These are phyloP conservation scores for Russula brevipes DNA, from an alignment of 768 basidiomycete genomes.

Conservation along the genomic window DNA sequence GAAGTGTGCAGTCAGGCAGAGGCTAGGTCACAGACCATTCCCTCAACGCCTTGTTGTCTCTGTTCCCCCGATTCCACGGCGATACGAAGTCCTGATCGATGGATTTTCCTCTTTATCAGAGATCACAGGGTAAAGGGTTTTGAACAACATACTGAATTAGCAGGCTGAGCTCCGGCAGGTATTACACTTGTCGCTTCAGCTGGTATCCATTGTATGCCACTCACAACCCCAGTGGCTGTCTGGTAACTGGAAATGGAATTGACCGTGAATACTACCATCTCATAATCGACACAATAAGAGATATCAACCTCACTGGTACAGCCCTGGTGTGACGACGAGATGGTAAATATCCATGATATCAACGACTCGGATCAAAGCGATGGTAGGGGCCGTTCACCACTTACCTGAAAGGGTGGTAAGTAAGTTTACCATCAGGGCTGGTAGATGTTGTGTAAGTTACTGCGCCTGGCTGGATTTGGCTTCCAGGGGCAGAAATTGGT, in stretches of 20 bases:
- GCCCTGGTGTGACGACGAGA: slow-evolving; percentile 42
- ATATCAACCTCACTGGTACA: slow-evolving; percentile 61
- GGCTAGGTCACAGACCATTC: slow-evolving; percentile 21
- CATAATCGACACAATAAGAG: slow-evolving; percentile 1
- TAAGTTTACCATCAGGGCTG: slow-evolving; percentile 52
- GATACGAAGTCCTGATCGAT: slow-evolving; percentile 51
- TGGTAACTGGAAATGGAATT: slow-evolving; percentile 49
- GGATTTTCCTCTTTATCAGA: slow-evolving; percentile 1
- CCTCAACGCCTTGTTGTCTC: slow-evolving; percentile 25
- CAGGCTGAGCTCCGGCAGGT: slow-evolving; percentile 57
- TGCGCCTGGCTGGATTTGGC: slow-evolving; percentile 58
- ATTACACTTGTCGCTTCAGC: slow-evolving; percentile 60
- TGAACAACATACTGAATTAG: slow-evolving; percentile 42
- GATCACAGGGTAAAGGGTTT: slow-evolving; percentile 9
- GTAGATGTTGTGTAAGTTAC: slow-evolving; percentile 68
- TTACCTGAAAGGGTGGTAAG: slow-evolving; percentile 73
- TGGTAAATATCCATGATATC: slow-evolving; percentile 17
- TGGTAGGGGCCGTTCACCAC: slow-evolving; percentile 2
- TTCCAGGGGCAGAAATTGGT: slow-evolving; percentile 24
- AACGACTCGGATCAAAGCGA: slow-evolving; percentile 7
- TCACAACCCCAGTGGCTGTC: slow-evolving; percentile 60
- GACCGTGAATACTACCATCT: not conserved
- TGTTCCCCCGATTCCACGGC: slow-evolving; percentile 45
- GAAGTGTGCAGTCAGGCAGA: not conserved
- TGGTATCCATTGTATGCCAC: slow-evolving; percentile 61